Evolutionary conservation across 1,139 yeast species (phyloP).

Genomic region (Keqinozyma sinolaborantium): DNA sequence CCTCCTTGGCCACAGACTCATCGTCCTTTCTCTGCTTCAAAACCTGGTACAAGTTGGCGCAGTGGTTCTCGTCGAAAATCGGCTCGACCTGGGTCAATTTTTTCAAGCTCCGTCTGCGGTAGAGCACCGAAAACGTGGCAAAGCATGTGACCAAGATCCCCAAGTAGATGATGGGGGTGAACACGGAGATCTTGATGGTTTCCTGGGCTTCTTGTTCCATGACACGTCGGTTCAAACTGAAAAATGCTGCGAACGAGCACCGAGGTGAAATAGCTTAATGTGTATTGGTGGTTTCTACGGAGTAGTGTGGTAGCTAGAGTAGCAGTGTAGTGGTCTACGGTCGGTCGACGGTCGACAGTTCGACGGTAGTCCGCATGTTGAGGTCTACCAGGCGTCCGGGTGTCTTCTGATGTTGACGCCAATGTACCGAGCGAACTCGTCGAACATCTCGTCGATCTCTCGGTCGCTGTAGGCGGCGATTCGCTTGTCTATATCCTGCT

Average conservation of each 20-base stretch:
- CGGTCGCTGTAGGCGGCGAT: slow-evolving; percentile 20
- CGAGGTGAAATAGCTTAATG: too few species aligned
- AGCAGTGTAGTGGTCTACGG: too few species aligned
- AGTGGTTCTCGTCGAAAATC: slow-evolving; percentile 65
- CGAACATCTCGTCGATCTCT: slow-evolving; percentile 49
- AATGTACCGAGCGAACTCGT: slow-evolving; percentile 63
- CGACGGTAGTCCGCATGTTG: background rate
- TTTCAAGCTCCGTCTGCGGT: slow-evolving; percentile 57
- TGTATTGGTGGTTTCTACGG: too few species aligned
- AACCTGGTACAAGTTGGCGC: slow-evolving; percentile 61
- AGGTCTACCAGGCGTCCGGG: slow-evolving; percentile 44
- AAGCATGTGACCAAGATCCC: slow-evolving; percentile 69
- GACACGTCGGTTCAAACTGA: background rate
- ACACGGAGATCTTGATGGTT: slow-evolving; percentile 59
- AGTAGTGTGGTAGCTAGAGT: too few species aligned
- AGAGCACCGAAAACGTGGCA: slow-evolving; percentile 66
- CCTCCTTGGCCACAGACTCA: slow-evolving; percentile 35
- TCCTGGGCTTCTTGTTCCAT: slow-evolving; percentile 29
- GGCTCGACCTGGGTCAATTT: slow-evolving; percentile 60
- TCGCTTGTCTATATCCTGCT: slow-evolving; percentile 39
- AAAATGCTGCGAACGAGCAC: too few species aligned
- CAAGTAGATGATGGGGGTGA: slow-evolving; percentile 81
- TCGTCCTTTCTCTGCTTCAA: slow-evolving; percentile 46
- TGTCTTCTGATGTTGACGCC: slow-evolving; percentile 56
- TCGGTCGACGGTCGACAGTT: too few species aligned